Conservation (phyloP, 1,139 yeast species). For the Torulaspora pretoriensis region DNA sequence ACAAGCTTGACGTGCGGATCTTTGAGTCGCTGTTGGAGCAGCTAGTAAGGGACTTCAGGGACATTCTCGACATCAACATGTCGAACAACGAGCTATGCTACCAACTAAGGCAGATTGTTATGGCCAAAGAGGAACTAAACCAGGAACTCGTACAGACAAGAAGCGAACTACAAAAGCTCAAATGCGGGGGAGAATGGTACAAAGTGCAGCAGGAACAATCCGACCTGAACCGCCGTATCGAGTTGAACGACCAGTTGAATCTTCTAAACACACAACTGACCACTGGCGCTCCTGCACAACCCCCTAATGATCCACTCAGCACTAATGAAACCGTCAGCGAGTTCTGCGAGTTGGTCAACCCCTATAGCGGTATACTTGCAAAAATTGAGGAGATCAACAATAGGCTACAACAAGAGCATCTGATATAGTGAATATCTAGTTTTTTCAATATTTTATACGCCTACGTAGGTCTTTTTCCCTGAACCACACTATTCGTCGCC, state of each 20-base stretch:
- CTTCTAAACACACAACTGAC: conserved; percentile 11
- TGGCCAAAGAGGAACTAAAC: conserved; percentile 20
- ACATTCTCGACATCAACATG: conserved; percentile 31
- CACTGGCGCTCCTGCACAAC: conserved; percentile 1
- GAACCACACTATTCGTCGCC: conserved; percentile 16
- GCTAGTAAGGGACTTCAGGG: conserved; percentile 26
- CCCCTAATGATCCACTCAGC: background rate
- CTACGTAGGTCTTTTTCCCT: background rate
- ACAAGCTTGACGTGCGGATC: conserved; percentile 30
- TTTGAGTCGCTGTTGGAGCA: conserved; percentile 21
- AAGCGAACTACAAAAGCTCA: conserved; percentile 15
- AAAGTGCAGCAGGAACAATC: conserved; percentile 17
- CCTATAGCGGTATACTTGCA: conserved; percentile 23
- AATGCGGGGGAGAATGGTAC: conserved; percentile 20
- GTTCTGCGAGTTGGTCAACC: conserved; percentile 19
- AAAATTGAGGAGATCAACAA: conserved; percentile 16
- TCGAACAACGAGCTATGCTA: conserved; percentile 33
- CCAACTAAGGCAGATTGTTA: conserved; percentile 21
- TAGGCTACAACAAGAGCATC: conserved; percentile 9
- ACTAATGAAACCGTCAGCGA: conserved; percentile 8
- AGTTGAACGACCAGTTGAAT: conserved; percentile 20
- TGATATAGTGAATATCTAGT: background rate
- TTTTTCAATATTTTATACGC: background rate
- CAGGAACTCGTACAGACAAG: conserved; percentile 22
- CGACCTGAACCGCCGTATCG: conserved; percentile 15